phyloP scores from a whole-genome alignment of 805 yeast genomes.

The Candida orba region DNA sequence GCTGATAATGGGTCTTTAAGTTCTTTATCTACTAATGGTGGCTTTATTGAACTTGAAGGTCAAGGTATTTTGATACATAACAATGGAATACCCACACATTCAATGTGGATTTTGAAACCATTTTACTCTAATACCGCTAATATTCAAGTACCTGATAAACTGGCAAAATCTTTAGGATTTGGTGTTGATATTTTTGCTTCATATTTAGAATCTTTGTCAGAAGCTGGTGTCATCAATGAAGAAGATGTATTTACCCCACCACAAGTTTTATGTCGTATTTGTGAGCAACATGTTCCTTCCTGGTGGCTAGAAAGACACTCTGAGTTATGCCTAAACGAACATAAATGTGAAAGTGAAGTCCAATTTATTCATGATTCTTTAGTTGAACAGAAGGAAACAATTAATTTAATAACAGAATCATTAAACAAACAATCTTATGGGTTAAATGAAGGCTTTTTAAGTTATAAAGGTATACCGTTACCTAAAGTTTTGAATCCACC shows the following conservation, averaged over 20 bases:
- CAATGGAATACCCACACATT: conserved; percentile 58
- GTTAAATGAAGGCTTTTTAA: conserved; percentile 18
- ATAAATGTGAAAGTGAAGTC: conserved; percentile 70
- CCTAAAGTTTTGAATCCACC: conserved; percentile 23
- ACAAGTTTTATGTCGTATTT: conserved; percentile 79
- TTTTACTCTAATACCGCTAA: conserved; percentile 57
- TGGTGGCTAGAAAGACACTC: conserved; percentile 97
- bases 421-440: conserved; percentile 20
- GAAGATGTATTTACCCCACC: conserved; percentile 70
- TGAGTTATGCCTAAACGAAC: conserved; percentile 80
- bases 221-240: conserved; percentile 56
- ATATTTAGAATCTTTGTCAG: conserved; percentile 59
- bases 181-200: conserved; percentile 81
- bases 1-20: conserved; percentile 14
- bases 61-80: conserved; percentile 83
- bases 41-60: conserved; percentile 73
- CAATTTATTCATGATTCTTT: conserved; percentile 69
- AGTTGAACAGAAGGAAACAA: conserved; percentile 56
- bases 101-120: conserved; percentile 91
- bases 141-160: conserved; percentile 59
- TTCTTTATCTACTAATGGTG: conserved; percentile 49
- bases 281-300: conserved; percentile 85
- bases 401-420: conserved; percentile 31
- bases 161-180: conserved; percentile 77
- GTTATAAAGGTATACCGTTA: conserved; percentile 54